Evolutionary conservation across 2,329 filamentous ascomycete species (phyloP).

Genomic region (Pyricularia sp.): DNA sequence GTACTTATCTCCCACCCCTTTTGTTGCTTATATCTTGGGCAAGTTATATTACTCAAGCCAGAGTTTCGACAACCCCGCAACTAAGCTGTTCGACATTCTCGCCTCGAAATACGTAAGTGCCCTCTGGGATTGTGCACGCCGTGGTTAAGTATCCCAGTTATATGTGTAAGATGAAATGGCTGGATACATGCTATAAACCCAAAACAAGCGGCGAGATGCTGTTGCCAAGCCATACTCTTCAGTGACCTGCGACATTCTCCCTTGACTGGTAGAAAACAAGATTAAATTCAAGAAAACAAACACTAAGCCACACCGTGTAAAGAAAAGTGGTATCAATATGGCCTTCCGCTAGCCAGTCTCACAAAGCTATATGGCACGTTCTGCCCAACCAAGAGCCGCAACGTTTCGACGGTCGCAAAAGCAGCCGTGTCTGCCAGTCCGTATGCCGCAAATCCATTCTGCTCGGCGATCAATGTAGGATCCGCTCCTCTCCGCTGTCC

Average conservation of each 20-base stretch:
- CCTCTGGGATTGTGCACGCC: no score
- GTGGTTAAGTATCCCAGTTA: background rate
- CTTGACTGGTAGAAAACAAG: background rate
- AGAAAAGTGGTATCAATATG: constrained; percentile 27
- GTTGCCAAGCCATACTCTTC: background rate
- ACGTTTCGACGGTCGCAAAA: constrained; percentile 75
- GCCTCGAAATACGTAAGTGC: no score
- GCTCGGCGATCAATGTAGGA: constrained; percentile 59
- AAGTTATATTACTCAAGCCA: no score
- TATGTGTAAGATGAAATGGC: background rate
- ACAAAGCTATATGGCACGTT: constrained; percentile 87
- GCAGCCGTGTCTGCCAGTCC: constrained; percentile 71
- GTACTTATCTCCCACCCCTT: no score
- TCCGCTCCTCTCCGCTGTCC: constrained; percentile 48
- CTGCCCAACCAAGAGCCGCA: constrained; percentile 70
- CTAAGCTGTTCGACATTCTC: no score
- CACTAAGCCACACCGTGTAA: background rate
- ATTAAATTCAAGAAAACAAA: background rate
- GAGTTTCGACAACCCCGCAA: no score
- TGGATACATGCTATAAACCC: background rate
- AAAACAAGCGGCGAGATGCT: background rate
- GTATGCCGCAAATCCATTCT: constrained; percentile 71
- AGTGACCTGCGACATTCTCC: background rate
- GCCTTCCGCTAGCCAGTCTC: constrained; percentile 52
- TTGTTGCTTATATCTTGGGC: no score